Base-by-base conservation (phyloP, 306 rosid genomes). In the Inga oerstediana region DNA sequence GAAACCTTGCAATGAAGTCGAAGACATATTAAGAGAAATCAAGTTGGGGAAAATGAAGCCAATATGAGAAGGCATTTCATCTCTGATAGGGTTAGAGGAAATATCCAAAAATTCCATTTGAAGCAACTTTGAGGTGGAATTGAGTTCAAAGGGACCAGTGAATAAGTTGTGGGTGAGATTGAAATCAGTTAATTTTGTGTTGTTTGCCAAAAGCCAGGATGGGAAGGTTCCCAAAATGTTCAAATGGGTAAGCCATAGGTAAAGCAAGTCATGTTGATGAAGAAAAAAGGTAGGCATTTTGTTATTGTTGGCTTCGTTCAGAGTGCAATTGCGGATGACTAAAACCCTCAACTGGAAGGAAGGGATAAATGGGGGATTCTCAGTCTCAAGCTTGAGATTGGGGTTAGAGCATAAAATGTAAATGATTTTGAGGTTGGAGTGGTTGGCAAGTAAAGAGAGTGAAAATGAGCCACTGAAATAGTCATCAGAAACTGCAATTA, bases 311-410 rank as follows among this genome's bases (percentile, higher is more conserved):
- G 46, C 37, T 48, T 45, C 77, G 49, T 74, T 44, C 1, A 79
- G 15, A 3, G 30, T 52, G 30, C 75, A 79, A 8, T 15, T 15
- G 0, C 16, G 0, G 58, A 4, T 79, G 79, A 0, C 0, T 0
- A 79, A 19, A 35, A 43, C 0, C 72, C 30, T 79, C 48, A 84
- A 56, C 16, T 83, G 48, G 83, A 72, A 83, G 79, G 3, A 75
- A 70, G 87, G 6, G 17, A 2, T 44, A 27, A 81, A 74, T 1
- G 73, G 75, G 1, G 80, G 83, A 8, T 74, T 72, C 81, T 84
- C 83, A 3, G 87, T 79, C 66, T 84, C 87, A 10, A 84, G 7
- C 51, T 83, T 59, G 30, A 84, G 20, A 9, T 79, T 52, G 19
- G 37, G 3, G 27, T 44, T 14, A 8, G 10, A 14, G 45, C 75